Base-by-base conservation (phyloP, 169 alveolate genomes). In the Cryptosporidium ryanae region DNA sequence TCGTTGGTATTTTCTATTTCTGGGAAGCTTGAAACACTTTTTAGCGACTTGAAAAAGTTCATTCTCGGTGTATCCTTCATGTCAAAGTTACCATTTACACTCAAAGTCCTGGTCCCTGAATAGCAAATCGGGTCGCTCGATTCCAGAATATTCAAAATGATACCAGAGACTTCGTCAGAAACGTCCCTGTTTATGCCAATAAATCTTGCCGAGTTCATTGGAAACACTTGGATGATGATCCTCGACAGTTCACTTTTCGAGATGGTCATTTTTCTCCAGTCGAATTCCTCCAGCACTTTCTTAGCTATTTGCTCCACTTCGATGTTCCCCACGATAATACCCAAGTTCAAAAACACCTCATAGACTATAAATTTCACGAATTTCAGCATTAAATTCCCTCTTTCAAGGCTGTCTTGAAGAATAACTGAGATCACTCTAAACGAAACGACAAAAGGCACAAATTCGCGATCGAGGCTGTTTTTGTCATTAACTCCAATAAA, bases 361-460 rank as follows among this genome's bases (percentile, higher is more conserved):
- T 54, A 55, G 2, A 76, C 59, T 25, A 76, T 43, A 21, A 76
- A 76, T 44, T 34, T 55, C 23, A 76, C 6, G 34, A 76, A 61
- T n/a, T n/a, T 12, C 2, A 38, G 3, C 52, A 76, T 43, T 59
- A 61, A 17, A 57, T 43, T 31, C 3, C 13, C 18, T 21, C 18
- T 59, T 2, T 17, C 25, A 10, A n/a, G 13, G 29, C 43, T 21
- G 32, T 52, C 32, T 18, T 7, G 17, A 27, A 13, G 15, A 0
- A 76, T 27, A 54, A 21, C 59, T 7, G 64, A 76, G 27, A 44
- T 8, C 12, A 76, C 71, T 8, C 23, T 43, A 76, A 23, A 55
- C 10, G 87, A n/a, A 57, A 76, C 64, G 3, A 76, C 34, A n/a
- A 76, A 76, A 29, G 87, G 68, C 21, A 61, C 87, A 15, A 27